Base-by-base conservation (phyloP, 768 basidiomycete genomes). In the Xerocomellus intermedius region DNA sequence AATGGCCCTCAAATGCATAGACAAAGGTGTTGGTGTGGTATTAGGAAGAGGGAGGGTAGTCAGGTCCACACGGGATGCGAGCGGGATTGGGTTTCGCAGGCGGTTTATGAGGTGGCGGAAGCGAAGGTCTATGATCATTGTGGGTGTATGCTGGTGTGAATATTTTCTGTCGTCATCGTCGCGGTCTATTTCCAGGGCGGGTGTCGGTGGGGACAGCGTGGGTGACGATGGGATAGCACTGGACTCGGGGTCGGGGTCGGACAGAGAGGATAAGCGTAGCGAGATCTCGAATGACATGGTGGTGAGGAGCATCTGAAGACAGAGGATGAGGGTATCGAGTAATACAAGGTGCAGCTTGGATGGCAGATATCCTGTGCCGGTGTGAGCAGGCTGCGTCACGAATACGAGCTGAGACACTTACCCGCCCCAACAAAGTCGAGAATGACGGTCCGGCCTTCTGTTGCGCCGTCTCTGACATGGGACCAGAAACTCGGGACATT, bases 351-450 rank as follows among this genome's bases (percentile, higher is more conserved):
- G 84, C 19, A 79, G 55, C 68, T 77, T 86, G 38, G 87, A 85
- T n/a, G 90, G 87, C 35, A 68, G 64, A 62, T 82, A 78, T 37
- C 78, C 85, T 87, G 59, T 48, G 57, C 47, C 14, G 14, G 41
- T 2, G 35, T 67, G 54, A 67, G 54, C 47, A 36, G 24, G 52
- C 21, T n/a, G 44, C n/a, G n/a, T n/a, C n/a, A 33, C 12, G 32
- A 44, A 48, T 24, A 41, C 26, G 14, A 17, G 48, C 8, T 4
- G 37, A 9, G 33, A 42, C 0, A 77, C 85, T 47, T 61, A 91
- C 90, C 82, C 77, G 84, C 77, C 51, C 90, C 89, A 54, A 91
- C 80, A 64, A 91, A 91, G 67, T 91, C 89, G 56, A 92, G 81
- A 33, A 92, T 69, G 63, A 90, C 71, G 10, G 81, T 74, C 61